Evolutionary conservation across 371 early-diverging fungal genomes (phyloP).

Genomic region (Mortierella sp.): DNA sequence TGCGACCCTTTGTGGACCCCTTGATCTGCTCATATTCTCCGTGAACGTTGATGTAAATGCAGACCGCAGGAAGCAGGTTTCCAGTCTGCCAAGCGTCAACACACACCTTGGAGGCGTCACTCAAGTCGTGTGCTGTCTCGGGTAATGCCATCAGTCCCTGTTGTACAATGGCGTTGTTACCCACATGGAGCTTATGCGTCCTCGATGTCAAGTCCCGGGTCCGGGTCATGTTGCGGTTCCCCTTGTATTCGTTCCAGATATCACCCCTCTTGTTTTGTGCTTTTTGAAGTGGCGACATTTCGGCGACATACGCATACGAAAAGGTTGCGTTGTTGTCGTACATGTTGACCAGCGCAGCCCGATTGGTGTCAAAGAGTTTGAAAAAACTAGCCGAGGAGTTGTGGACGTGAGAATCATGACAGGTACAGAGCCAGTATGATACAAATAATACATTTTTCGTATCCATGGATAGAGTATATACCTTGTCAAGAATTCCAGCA

Average conservation of each 20-base stretch:
- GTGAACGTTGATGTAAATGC: conserved; percentile 32
- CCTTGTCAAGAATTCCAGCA: conserved; percentile 23
- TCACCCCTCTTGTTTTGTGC: conserved; percentile 11
- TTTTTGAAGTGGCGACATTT: conserved; percentile 10
- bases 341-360: conserved; percentile 15
- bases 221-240: conserved; percentile 13
- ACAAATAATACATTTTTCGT: no score
- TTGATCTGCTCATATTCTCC: conserved; percentile 21
- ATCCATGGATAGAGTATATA: no score
- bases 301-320: conserved; percentile 2
- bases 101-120: conserved; percentile 26
- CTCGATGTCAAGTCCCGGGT: conserved; percentile 14
- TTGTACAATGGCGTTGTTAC: conserved; percentile 18
- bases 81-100: conserved; percentile 39
- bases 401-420: no score
- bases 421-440: no score
- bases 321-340: conserved; percentile 30
- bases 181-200: conserved; percentile 23
- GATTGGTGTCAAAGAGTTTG: conserved; percentile 24
- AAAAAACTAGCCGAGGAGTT: conserved; percentile 27
- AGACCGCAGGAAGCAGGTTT: conserved; percentile 18
- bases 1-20: not conserved
- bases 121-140: conserved; percentile 21
- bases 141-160: conserved; percentile 18
- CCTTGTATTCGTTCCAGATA: conserved; percentile 7